A percentile compares a stretch with the other conserved stretches of the same genome.
phyloP scores from a whole-genome alignment of 2,329 filamentous ascomycete species.

The Penicillium occitanis region DNA sequence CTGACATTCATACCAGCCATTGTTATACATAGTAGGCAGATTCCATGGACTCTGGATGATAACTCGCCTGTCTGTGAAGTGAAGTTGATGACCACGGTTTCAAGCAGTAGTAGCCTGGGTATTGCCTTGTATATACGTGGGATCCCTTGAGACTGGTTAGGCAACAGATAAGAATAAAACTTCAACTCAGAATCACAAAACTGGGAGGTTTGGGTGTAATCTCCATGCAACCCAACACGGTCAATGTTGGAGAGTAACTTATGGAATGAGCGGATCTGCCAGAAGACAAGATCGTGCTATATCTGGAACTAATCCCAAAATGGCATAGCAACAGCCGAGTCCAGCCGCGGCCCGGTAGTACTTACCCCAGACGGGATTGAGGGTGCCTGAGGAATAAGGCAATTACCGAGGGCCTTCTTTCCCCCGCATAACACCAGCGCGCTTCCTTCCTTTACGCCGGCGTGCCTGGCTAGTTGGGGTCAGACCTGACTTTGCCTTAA shows the following conservation, averaged over 20 bases:
- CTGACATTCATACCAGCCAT: too few species aligned
- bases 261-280: background rate
- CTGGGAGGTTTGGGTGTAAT: background rate
- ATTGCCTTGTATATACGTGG: background rate
- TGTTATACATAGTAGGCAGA: background rate
- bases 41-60: background rate
- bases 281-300: background rate
- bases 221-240: background rate
- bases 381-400: background rate
- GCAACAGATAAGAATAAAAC: background rate
- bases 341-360: background rate
- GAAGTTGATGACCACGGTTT: background rate
- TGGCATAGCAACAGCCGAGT: background rate
- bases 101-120: background rate
- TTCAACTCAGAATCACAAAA: background rate
- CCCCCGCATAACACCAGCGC: background rate
- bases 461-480: background rate
- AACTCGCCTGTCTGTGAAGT: background rate
- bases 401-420: slow-evolving; percentile 5
- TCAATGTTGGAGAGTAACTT: background rate
- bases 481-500: background rate
- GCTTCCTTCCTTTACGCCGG: background rate
- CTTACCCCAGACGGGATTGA: background rate
- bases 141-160: too few species aligned
- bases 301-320: background rate